phyloP scores from a whole-genome alignment of 768 basidiomycete species.

The Mrakia frigida region DNA sequence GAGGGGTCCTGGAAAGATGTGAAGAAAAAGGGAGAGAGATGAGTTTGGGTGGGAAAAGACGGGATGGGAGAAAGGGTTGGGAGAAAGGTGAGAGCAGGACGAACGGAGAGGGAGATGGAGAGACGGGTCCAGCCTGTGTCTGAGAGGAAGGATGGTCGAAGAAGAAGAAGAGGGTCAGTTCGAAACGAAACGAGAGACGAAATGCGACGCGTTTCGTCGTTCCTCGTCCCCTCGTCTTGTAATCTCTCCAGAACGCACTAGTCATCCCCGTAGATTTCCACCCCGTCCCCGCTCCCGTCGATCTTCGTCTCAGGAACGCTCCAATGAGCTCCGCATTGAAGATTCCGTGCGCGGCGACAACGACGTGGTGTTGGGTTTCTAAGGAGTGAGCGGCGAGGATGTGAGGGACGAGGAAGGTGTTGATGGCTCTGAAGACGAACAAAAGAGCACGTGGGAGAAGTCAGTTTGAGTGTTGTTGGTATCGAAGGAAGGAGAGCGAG shows the following conservation, averaged over 20 bases:
- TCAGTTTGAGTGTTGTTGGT: neutral
- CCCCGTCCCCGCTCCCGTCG: neutral
- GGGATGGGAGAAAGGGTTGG: neutral
- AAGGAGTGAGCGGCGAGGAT: constrained; percentile 49
- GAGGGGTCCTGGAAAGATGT: neutral
- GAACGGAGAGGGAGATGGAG: neutral
- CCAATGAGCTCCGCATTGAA: constrained; percentile 49
- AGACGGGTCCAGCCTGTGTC: constrained; percentile 20
- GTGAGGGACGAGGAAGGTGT: constrained; percentile 56
- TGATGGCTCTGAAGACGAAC: constrained; percentile 44
- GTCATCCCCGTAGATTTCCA: constrained; percentile 15
- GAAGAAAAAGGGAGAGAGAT: neutral
- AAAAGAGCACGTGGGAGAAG: neutral
- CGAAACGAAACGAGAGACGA: too few species aligned
- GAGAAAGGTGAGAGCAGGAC: neutral
- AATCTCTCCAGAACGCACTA: neutral
- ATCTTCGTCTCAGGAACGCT: constrained; percentile 8
- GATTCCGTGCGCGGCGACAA: constrained; percentile 69
- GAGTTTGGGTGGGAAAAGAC: neutral
- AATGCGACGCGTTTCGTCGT: neutral
- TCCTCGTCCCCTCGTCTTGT: too few species aligned
- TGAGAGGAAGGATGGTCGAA: neutral
- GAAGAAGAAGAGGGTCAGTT: neutral
- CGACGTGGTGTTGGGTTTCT: constrained; percentile 53
- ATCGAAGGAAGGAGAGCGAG: neutral